Conservation (phyloP, 148 eudicot genomes). For the Arctostaphylos glauca region DNA sequence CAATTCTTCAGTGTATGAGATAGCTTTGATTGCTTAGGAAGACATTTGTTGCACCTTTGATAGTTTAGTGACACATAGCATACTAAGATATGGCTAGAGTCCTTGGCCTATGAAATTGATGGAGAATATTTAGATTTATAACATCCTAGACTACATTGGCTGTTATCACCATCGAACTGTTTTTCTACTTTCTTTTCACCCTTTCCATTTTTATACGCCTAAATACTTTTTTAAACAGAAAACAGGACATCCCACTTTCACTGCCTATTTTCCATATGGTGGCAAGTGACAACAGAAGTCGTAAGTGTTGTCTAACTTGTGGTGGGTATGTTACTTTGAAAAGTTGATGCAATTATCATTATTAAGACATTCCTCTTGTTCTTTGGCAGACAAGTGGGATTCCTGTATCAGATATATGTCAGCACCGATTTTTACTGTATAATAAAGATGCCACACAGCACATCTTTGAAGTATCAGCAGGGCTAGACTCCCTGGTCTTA, state of each 20-base stretch:
- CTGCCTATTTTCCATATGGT: background rate
- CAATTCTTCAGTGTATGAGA: background rate
- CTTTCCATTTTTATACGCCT: background rate
- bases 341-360: background rate
- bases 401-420: constrained; percentile 73
- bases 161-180: background rate
- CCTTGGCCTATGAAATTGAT: background rate
- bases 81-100: background rate
- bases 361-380: constrained; percentile 13
- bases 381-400: constrained; percentile 75
- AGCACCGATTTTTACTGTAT: constrained; percentile 79
- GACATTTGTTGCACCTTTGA: background rate
- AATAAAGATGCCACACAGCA: constrained; percentile 90
- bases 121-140: background rate
- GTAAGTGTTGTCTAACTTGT: background rate
- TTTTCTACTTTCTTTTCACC: background rate
- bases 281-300: too few relatives aligned
- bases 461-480: constrained; percentile 94
- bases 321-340: background rate
- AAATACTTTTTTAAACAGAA: background rate
- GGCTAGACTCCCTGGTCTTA: constrained; percentile 86
- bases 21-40: background rate
- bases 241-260: background rate
- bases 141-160: background rate
- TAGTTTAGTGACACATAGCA: background rate